These are phyloP conservation scores for Raphanus raphanistrum DNA, from an alignment of 345 rosid genomes.

Conservation along the genomic window DNA sequence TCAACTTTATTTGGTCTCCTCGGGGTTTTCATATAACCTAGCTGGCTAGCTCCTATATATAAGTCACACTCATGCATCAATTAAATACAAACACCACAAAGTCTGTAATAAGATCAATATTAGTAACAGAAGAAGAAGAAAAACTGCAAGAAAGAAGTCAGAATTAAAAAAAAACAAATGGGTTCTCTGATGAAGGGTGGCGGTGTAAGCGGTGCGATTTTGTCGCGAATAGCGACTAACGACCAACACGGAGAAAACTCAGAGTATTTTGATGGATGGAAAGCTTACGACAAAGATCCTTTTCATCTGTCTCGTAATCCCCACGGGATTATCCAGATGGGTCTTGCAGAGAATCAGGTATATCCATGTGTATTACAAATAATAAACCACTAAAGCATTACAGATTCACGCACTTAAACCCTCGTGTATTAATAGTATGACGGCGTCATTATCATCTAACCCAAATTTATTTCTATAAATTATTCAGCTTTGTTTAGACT, in stretches of 20 bases:
- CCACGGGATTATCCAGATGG: conserved; percentile 82
- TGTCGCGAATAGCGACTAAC: conserved; percentile 63
- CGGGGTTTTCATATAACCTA: neutral
- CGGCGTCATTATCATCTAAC: neutral
- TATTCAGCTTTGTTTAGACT: conserved; percentile 65
- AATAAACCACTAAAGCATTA: neutral
- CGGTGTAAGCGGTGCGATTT: conserved; percentile 33
- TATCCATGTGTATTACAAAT: neutral
- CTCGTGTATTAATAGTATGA: neutral
- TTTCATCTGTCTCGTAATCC: conserved; percentile 59
- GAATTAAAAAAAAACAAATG: conserved; percentile 11
- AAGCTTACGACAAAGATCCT: conserved; percentile 69
- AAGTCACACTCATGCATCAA: conserved; percentile 3
- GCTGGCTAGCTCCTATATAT: conserved; percentile 13
- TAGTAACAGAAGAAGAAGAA: neutral
- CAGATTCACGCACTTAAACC: neutral
- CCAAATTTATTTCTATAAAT: neutral
- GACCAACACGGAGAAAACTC: conserved; percentile 73
- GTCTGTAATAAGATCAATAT: conserved; percentile 4
- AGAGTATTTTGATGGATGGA: conserved; percentile 86
- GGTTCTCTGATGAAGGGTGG: neutral
- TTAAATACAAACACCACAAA: conserved; percentile 3
- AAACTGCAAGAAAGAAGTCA: neutral
- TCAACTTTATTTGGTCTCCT: conserved; percentile 30
- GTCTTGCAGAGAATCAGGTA: conserved; percentile 90